Evolutionary conservation across 2,329 filamentous ascomycete genomes (phyloP).

Genomic region (Pseudogymnoascus sp.): DNA sequence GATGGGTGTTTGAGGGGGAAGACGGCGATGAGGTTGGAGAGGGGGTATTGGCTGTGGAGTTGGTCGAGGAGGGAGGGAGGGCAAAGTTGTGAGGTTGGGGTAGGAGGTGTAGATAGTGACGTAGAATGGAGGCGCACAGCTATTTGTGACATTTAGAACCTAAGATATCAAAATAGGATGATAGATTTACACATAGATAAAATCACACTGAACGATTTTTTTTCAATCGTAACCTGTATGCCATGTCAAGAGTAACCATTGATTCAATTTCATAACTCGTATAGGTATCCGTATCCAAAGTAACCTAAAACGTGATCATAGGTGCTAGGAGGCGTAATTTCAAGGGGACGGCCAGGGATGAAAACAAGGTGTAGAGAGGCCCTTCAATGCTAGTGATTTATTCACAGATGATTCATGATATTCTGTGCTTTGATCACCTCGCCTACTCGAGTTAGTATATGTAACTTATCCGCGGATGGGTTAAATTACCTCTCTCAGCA

Average conservation of each 20-base stretch:
- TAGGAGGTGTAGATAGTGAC: neutral
- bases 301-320: neutral
- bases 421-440: conserved; percentile 25
- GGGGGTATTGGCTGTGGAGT: conserved; percentile 19
- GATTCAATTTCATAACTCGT: neutral
- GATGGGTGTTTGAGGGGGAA: conserved; percentile 24
- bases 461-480: neutral
- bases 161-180: neutral
- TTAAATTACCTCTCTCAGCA: conserved; percentile 38
- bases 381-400: neutral
- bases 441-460: conserved; percentile 16
- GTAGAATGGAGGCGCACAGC: neutral
- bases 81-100: neutral
- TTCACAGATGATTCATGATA: conserved; percentile 19
- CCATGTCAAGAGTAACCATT: neutral
- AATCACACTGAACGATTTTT: neutral
- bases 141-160: neutral
- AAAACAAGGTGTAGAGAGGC: neutral
- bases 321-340: neutral
- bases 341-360: neutral
- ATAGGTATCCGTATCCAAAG: neutral
- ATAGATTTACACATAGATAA: neutral
- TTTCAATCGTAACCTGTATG: neutral
- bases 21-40: conserved; percentile 24
- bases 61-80: neutral